Evolutionary conservation across 768 basidiomycete species (phyloP).

Genomic region (Hypholoma sublateritium): DNA sequence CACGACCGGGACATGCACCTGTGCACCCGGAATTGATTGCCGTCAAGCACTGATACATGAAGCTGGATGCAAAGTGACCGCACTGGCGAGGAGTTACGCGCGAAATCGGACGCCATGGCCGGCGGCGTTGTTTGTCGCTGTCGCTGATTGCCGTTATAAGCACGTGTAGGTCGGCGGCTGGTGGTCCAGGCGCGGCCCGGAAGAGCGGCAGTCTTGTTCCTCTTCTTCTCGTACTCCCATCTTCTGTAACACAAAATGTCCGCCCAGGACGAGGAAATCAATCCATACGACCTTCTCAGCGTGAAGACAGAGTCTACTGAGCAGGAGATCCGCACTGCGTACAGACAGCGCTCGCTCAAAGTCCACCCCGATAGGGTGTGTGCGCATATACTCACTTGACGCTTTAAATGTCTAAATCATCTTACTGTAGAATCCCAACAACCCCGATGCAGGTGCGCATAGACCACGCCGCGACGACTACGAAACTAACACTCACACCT

Average conservation of each 20-base stretch:
- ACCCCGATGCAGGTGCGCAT: conserved; percentile 69
- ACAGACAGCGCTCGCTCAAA: conserved; percentile 77
- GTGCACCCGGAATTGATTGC: too few relatives aligned
- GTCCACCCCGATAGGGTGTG: conserved; percentile 85
- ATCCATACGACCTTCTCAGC: conserved; percentile 73
- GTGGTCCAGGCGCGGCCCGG: too few relatives aligned
- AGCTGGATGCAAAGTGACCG: too few relatives aligned
- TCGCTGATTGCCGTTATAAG: too few relatives aligned
- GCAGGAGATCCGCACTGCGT: conserved; percentile 77
- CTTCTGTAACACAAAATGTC: conserved; percentile 11
- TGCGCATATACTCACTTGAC: conserved; percentile 8
- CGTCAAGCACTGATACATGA: too few relatives aligned
- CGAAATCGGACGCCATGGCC: too few relatives aligned
- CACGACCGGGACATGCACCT: too few relatives aligned
- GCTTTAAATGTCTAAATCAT: neutral
- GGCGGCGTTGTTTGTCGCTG: too few relatives aligned
- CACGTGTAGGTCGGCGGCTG: too few relatives aligned
- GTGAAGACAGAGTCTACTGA: conserved; percentile 67
- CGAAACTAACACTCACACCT: neutral
- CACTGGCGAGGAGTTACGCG: too few relatives aligned
- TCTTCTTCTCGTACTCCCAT: too few relatives aligned
- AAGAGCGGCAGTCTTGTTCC: too few relatives aligned
- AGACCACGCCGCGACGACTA: neutral
- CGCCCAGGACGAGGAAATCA: conserved; percentile 53
- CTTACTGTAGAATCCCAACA: conserved; percentile 62